Conservation (phyloP, 176 grass and related monocot genomes). For the Juncus effusus region DNA sequence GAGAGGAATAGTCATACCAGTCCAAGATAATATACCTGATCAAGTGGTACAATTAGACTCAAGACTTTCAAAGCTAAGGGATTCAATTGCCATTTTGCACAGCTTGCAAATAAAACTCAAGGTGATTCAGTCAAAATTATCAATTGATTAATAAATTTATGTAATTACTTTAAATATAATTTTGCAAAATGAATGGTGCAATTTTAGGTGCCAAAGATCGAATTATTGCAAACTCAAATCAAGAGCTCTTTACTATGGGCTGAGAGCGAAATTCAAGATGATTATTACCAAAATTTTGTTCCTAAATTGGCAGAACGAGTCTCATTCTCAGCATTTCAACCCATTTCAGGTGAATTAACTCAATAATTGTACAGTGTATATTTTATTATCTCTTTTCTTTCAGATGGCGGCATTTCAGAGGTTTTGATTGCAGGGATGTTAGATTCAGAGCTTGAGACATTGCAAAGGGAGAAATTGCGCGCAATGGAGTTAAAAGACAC, state of each 20-base stretch:
- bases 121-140: constrained; percentile 24
- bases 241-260: constrained; percentile 81
- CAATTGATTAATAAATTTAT: constrained; percentile 2
- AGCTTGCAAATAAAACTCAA: constrained; percentile 86
- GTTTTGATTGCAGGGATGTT: constrained; percentile 64
- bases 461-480: constrained; percentile 67
- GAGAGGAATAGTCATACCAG: constrained; percentile 57
- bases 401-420: not conserved
- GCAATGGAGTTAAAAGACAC: constrained; percentile 78
- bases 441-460: constrained; percentile 49
- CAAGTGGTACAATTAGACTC: constrained; percentile 36
- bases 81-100: constrained; percentile 67
- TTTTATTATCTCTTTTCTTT: not conserved
- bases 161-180: not conserved
- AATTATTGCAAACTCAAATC: constrained; percentile 80
- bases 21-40: constrained; percentile 43
- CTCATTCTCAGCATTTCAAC: constrained; percentile 78
- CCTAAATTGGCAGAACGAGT: constrained; percentile 58
- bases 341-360: constrained; percentile 65
- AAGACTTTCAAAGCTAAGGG: constrained; percentile 64
- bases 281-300: constrained; percentile 56
- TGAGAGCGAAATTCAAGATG: constrained; percentile 45
- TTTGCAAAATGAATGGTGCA: not conserved
- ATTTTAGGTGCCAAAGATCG: constrained; percentile 63
- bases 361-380: not conserved